phyloP scores from a whole-genome alignment of 169 alveolate species.

The Plasmodium coatneyi region DNA sequence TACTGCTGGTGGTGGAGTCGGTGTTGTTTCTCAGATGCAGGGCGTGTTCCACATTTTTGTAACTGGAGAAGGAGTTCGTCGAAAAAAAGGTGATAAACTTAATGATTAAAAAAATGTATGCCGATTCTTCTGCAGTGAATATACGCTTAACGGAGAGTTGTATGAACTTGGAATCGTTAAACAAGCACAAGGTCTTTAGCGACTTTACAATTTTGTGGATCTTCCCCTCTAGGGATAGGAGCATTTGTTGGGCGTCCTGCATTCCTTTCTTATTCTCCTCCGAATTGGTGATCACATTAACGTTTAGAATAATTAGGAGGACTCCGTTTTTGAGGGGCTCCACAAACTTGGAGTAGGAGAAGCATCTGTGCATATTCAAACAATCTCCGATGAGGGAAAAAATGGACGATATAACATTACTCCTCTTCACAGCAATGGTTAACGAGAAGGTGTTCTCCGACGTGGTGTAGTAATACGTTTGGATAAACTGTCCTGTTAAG shows the following conservation, averaged over 20 bases:
- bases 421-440: slow-evolving; percentile 86
- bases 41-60: slow-evolving; percentile 62
- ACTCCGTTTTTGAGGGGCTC: slow-evolving; percentile 83
- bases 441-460: slow-evolving; percentile 77
- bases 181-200: slow-evolving; percentile 37
- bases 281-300: slow-evolving; percentile 5
- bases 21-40: slow-evolving; percentile 1
- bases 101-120: slow-evolving; percentile 33
- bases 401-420: slow-evolving; percentile 80
- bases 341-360: slow-evolving; percentile 85
- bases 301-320: slow-evolving; percentile 37
- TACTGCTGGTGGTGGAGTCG: neutral
- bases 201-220: slow-evolving; percentile 34
- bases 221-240: neutral
- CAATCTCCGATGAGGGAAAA: slow-evolving; percentile 86
- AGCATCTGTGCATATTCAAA: slow-evolving; percentile 85
- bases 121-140: slow-evolving; percentile 66
- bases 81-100: slow-evolving; percentile 56
- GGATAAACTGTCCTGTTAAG: slow-evolving; percentile 80
- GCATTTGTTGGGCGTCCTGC: neutral
- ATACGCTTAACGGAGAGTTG: slow-evolving; percentile 59
- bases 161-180: slow-evolving; percentile 37
- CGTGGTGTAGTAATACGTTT: slow-evolving; percentile 76
- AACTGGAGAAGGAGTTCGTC: slow-evolving; percentile 46
- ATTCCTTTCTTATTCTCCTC: neutral